A percentile compares a stretch with the other conserved stretches of the same genome.
phyloP scores from a whole-genome alignment of 2,329 filamentous ascomycete genomes.

The Neonectria sp. region DNA sequence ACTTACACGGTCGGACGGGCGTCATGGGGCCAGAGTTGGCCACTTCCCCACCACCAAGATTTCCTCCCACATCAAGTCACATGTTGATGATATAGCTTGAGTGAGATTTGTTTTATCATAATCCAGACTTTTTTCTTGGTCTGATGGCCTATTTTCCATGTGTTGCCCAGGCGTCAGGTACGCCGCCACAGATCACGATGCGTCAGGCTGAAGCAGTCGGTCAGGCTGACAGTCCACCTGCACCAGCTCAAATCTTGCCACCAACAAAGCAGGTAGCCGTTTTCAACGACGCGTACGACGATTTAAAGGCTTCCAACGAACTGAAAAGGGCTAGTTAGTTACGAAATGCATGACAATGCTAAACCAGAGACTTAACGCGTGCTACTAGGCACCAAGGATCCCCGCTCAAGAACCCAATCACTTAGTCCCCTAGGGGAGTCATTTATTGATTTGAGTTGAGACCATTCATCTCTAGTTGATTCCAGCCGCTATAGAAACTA shows the following conservation, averaged over 20 bases:
- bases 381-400: background rate
- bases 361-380: background rate
- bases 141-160: background rate
- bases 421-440: too few relatives aligned
- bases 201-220: slow-evolving; percentile 17
- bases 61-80: slow-evolving; percentile 1
- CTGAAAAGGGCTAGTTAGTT: too few relatives aligned
- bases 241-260: background rate
- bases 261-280: background rate
- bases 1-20: slow-evolving; percentile 49
- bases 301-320: background rate
- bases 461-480: background rate
- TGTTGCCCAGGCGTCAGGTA: slow-evolving; percentile 8
- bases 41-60: slow-evolving; percentile 16
- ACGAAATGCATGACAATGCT: background rate
- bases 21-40: slow-evolving; percentile 33
- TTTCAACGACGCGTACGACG: background rate
- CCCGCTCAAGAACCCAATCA: background rate
- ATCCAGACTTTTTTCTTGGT: background rate
- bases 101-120: slow-evolving; percentile 6
- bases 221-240: slow-evolving; percentile 14
- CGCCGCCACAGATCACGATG: slow-evolving; percentile 3
- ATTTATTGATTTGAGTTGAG: too few relatives aligned
- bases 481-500: background rate
- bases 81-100: background rate